phyloP scores from a whole-genome alignment of 2,329 filamentous ascomycete genomes.

The Cladosporium oxysporum region DNA sequence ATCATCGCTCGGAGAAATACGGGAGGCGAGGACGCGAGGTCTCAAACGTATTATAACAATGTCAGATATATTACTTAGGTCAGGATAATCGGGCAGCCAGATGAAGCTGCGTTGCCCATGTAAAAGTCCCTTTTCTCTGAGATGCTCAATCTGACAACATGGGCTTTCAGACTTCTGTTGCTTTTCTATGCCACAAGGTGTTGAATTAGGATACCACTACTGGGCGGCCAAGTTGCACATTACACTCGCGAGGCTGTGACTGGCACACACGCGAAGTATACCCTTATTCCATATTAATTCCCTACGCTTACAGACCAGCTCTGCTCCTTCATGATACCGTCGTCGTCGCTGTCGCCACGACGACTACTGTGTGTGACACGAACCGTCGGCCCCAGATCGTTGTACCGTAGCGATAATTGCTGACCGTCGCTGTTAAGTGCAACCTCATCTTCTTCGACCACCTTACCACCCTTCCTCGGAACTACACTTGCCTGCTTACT shows the following conservation, averaged over 20 bases:
- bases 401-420: not conserved
- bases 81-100: not conserved
- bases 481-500: not conserved
- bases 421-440: not conserved
- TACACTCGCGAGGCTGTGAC: not conserved
- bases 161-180: too few relatives aligned
- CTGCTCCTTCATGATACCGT: not conserved
- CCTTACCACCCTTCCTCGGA: not conserved
- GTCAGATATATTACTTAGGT: not conserved
- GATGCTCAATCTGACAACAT: not conserved
- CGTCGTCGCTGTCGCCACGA: not conserved
- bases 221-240: not conserved
- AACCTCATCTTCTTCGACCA: not conserved
- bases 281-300: not conserved
- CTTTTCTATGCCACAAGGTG: not conserved
- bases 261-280: not conserved
- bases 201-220: not conserved
- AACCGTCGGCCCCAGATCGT: not conserved
- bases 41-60: not conserved
- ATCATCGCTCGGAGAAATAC: not conserved
- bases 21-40: not conserved
- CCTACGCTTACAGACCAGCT: slow-evolving; percentile 1
- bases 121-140: not conserved
- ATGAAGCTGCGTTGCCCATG: not conserved
- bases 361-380: not conserved